phyloP scores from a whole-genome alignment of 257 asterid species.

The Oldenlandia corymbosa region DNA sequence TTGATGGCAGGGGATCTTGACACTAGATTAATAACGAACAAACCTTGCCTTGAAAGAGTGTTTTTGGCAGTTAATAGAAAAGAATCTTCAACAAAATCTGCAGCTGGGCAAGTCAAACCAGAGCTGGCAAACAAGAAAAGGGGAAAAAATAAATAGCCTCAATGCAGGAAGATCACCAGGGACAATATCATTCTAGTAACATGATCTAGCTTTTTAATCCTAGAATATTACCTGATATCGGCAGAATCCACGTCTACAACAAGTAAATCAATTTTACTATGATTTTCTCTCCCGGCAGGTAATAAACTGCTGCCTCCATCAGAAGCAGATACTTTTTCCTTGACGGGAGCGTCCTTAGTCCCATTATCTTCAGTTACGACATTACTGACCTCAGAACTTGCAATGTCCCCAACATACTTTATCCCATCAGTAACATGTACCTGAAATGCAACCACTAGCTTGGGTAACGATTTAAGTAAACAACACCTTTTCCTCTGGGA shows the following conservation, averaged over 20 bases:
- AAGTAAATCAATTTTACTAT: conserved; percentile 48
- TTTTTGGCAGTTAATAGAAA: conserved; percentile 52
- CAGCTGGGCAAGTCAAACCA: conserved; percentile 86
- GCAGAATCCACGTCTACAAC: conserved; percentile 91
- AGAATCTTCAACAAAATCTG: conserved; percentile 71
- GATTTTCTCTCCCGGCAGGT: conserved; percentile 28
- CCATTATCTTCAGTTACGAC: conserved; percentile 14
- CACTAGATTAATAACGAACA: conserved; percentile 73
- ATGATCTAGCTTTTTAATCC: not conserved
- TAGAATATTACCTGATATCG: conserved; percentile 60
- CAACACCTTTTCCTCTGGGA: not conserved
- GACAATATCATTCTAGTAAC: not conserved
- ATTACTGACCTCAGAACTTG: conserved; percentile 32
- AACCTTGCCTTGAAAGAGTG: conserved; percentile 73
- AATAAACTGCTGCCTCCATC: conserved; percentile 15
- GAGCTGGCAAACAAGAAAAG: conserved; percentile 44
- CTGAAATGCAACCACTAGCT: conserved; percentile 24
- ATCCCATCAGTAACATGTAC: conserved; percentile 72
- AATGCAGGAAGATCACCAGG: not conserved
- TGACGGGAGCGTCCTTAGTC: conserved; percentile 12
- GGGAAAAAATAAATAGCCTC: conserved; percentile 6
- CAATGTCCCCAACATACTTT: conserved; percentile 46
- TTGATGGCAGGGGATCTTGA: conserved; percentile 74
- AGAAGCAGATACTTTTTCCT: conserved; percentile 17
- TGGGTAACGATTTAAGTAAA: not conserved